phyloP scores from a whole-genome alignment of 495 filamentous ascomycete genomes.

The Talaromyces trachyspermus region DNA sequence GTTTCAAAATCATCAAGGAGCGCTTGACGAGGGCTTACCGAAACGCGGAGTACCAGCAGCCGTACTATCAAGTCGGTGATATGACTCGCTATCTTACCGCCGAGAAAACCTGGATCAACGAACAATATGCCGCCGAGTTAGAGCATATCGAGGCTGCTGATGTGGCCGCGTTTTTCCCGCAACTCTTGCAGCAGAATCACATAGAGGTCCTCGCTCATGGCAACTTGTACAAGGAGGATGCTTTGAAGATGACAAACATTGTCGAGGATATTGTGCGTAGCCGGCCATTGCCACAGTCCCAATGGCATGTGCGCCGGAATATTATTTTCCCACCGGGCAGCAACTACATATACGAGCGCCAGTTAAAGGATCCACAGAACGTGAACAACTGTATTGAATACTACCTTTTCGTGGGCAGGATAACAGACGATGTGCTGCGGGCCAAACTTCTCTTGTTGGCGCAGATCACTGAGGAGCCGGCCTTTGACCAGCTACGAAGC shows the following conservation, averaged over 20 bases:
- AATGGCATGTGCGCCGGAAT: conserved; percentile 73
- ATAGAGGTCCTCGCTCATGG: conserved; percentile 86
- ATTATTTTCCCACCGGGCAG: conserved; percentile 70
- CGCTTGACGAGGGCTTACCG: conserved; percentile 63
- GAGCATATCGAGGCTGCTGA: conserved; percentile 65
- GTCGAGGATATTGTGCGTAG: conserved; percentile 75
- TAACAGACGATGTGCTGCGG: conserved; percentile 55
- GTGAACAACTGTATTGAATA: conserved; percentile 98
- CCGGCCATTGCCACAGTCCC: conserved; percentile 61
- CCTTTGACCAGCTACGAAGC: conserved; percentile 87
- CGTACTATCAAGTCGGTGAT: conserved; percentile 85
- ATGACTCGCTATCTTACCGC: conserved; percentile 71
- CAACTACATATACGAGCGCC: conserved; percentile 75
- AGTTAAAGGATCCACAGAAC: conserved; percentile 80
- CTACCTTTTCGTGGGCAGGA: conserved; percentile 70
- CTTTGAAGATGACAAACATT: conserved; percentile 74
- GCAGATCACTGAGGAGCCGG: conserved; percentile 90
- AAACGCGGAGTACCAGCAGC: conserved; percentile 81
- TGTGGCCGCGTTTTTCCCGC: conserved; percentile 68
- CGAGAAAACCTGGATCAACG: conserved; percentile 71
- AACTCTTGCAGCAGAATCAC: conserved; percentile 74
- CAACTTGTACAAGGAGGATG: conserved; percentile 94
- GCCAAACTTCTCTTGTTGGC: conserved; percentile 76
- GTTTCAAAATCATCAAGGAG: conserved; percentile 91
- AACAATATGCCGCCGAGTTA: conserved; percentile 73